Evolutionary conservation across 148 eudicot genomes (phyloP).

Genomic region (Vaccinium macrocarpon): DNA sequence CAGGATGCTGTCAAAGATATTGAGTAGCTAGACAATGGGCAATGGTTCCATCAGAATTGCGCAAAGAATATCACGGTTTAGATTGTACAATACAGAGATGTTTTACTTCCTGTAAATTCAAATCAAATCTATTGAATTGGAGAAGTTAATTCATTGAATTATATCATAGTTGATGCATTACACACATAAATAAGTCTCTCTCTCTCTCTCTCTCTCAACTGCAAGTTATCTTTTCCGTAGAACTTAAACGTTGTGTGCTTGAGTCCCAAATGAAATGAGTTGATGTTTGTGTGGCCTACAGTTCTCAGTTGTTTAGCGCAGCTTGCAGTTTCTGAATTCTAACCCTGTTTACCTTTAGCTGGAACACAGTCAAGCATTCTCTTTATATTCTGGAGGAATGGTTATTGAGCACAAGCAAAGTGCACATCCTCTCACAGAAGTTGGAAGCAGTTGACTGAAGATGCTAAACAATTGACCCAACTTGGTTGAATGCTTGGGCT

Average conservation of each 20-base stretch:
- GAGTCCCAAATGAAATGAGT: background rate
- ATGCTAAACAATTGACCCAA: background rate
- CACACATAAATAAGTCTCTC: background rate
- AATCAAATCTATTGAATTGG: constrained; percentile 1
- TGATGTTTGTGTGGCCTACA: background rate
- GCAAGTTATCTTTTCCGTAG: background rate
- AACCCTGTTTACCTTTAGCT: background rate
- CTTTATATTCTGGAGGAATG: background rate
- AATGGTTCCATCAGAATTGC: background rate
- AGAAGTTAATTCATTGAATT: background rate
- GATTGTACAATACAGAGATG: constrained; percentile 7
- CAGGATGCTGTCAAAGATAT: constrained; percentile 21
- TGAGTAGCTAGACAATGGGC: background rate
- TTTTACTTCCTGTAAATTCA: constrained; percentile 2
- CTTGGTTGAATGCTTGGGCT: background rate
- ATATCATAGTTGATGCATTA: background rate
- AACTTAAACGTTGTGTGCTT: background rate
- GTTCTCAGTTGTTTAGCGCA: background rate
- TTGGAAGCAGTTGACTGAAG: background rate
- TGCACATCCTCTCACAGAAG: background rate
- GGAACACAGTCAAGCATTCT: background rate
- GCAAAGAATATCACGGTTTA: background rate
- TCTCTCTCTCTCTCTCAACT: background rate
- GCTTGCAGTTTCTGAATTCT: background rate
- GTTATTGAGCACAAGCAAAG: background rate